A percentile compares a stretch with the other conserved stretches of the same genome.
These are phyloP conservation scores for Saccharum hybrid DNA, from an alignment of 202 grass and related monocot genomes.

Conservation along the genomic window DNA sequence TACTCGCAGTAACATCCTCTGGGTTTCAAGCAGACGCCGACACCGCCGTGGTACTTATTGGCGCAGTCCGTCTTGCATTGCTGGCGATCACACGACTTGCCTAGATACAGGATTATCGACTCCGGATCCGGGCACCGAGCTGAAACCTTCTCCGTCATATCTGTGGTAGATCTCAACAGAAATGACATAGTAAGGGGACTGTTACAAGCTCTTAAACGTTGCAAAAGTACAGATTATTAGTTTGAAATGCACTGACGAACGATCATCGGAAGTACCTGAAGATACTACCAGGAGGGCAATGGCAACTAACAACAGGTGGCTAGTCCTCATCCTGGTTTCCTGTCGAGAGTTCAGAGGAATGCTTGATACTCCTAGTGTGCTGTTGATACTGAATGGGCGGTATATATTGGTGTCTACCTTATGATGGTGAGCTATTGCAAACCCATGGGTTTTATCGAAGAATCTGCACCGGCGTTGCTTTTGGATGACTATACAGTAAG, in stretches of 20 bases:
- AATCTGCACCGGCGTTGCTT: neutral
- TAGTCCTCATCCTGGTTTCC: slow-evolving; percentile 6
- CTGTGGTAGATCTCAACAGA: neutral
- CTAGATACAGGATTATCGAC: slow-evolving; percentile 11
- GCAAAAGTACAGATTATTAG: neutral
- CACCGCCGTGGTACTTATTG: neutral
- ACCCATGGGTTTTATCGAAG: neutral
- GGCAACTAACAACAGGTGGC: neutral
- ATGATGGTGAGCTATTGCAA: neutral
- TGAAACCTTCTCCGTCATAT: neutral
- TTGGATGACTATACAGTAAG: neutral
- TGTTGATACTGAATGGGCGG: neutral
- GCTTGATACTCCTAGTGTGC: neutral
- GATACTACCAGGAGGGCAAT: neutral
- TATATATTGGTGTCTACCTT: neutral
- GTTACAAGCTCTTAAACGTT: neutral
- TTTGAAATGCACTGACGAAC: neutral
- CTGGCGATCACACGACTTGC: slow-evolving; percentile 1
- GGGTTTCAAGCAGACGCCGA: slow-evolving; percentile 5
- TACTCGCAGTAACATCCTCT: slow-evolving; percentile 36
- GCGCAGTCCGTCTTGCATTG: neutral
- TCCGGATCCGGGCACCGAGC: neutral
- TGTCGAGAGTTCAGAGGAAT: neutral
- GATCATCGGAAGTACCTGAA: slow-evolving; percentile 4
- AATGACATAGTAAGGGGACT: neutral